Conservation (phyloP, 2,329 filamentous ascomycete species). For the Cercospora sp. region DNA sequence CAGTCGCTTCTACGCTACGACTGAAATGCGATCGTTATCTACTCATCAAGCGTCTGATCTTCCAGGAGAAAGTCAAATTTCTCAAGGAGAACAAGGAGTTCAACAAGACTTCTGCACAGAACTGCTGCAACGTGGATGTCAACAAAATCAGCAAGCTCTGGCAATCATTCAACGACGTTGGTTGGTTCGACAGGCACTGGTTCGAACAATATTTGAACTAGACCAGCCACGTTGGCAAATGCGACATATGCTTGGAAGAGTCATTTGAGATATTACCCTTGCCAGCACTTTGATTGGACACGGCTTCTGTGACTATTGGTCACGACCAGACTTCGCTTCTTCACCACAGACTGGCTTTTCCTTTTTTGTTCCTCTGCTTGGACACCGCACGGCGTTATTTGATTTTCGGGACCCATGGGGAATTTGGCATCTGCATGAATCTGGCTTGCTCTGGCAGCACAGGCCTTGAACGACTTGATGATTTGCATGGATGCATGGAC, state of each 20-base stretch:
- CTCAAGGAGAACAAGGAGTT: constrained; percentile 74
- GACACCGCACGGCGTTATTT: constrained; percentile 18
- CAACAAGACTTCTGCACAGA: constrained; percentile 91
- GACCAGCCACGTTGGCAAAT: not conserved
- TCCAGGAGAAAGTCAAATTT: constrained; percentile 70
- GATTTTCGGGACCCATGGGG: not conserved
- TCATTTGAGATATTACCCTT: not conserved
- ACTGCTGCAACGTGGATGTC: constrained; percentile 97
- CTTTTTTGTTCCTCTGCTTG: not conserved
- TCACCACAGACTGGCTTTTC: not conserved
- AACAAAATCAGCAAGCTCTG: constrained; percentile 95
- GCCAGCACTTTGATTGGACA: not conserved
- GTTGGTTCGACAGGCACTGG: constrained; percentile 37
- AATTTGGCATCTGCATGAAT: constrained; percentile 8
- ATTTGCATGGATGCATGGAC: constrained; percentile 17
- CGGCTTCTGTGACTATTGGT: not conserved
- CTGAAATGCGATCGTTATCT: constrained; percentile 87
- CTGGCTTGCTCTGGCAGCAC: constrained; percentile 21
- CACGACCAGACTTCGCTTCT: not conserved
- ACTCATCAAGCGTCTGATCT: constrained; percentile 90
- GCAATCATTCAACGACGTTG: constrained; percentile 73
- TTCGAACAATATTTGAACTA: constrained; percentile 28
- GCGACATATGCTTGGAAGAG: not conserved
- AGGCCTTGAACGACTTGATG: constrained; percentile 14
- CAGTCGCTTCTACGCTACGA: constrained; percentile 74